phyloP scores from a whole-genome alignment of 495 filamentous ascomycete genomes.

The Hypoxylon subgilvum region DNA sequence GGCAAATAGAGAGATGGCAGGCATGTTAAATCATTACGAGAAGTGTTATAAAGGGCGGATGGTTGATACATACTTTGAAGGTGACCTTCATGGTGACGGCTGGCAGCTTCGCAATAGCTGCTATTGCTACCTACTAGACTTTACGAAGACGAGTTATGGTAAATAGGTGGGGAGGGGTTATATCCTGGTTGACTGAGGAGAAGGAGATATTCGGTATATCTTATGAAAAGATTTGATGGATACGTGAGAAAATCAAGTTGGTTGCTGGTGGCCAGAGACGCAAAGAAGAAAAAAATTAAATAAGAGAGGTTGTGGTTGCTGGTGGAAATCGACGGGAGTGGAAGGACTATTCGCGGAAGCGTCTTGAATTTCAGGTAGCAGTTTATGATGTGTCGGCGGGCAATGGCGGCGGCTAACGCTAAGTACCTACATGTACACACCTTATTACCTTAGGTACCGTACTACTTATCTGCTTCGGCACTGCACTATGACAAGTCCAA shows the following conservation, averaged over 20 bases:
- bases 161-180: slow-evolving; percentile 9
- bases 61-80: slow-evolving; percentile 52
- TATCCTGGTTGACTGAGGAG: not conserved
- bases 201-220: no score
- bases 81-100: slow-evolving; percentile 58
- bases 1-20: not conserved
- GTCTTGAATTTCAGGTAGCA: slow-evolving; percentile 38
- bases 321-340: slow-evolving; percentile 30
- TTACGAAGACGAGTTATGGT: slow-evolving; percentile 5
- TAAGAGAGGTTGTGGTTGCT: slow-evolving; percentile 12
- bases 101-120: slow-evolving; percentile 44
- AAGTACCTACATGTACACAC: not conserved
- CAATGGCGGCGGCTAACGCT: slow-evolving; percentile 16
- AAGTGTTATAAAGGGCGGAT: not conserved
- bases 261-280: slow-evolving; percentile 5
- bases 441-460: not conserved
- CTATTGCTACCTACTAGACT: not conserved
- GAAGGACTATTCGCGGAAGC: slow-evolving; percentile 21
- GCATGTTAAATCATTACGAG: not conserved
- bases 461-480: not conserved
- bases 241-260: not conserved
- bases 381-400: slow-evolving; percentile 35
- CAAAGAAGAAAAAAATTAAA: not conserved
- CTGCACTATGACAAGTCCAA: no score
- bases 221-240: not conserved